Percentiles rank a stretch among this genome's conserved stretches.
Conservation (phyloP, 2,329 filamentous ascomycete species). For the Aaosphaeria pasadenensis region DNA sequence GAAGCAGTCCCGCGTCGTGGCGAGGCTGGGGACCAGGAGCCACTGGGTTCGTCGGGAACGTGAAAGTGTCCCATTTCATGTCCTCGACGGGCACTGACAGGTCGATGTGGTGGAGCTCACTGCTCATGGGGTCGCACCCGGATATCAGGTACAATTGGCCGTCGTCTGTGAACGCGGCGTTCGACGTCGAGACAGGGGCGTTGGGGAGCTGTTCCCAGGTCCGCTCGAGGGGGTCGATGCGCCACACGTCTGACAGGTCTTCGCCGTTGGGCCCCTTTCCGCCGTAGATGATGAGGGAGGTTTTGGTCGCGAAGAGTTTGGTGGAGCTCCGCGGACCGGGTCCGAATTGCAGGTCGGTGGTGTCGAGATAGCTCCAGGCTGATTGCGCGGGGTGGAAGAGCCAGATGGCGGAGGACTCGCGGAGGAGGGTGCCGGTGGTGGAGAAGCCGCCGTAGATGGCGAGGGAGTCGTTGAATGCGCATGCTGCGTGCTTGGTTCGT, state of each 20-base stretch:
- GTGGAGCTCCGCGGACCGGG: constrained; percentile 19
- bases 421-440: constrained; percentile 26
- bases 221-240: constrained; percentile 15
- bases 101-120: constrained; percentile 25
- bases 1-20: constrained; percentile 37
- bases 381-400: constrained; percentile 34
- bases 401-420: constrained; percentile 40
- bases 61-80: constrained; percentile 37
- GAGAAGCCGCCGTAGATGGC: constrained; percentile 41
- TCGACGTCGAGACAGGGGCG: constrained; percentile 27
- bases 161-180: constrained; percentile 31
- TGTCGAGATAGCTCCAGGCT: constrained; percentile 19
- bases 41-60: constrained; percentile 43
- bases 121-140: constrained; percentile 27
- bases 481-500: constrained; percentile 40
- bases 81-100: constrained; percentile 13
- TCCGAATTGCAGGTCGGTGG: constrained; percentile 7
- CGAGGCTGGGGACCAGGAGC: constrained; percentile 42
- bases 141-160: constrained; percentile 41
- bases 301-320: constrained; percentile 18
- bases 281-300: constrained; percentile 22
- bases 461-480: constrained; percentile 37
- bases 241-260: constrained; percentile 25
- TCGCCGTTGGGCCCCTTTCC: constrained; percentile 16
- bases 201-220: constrained; percentile 23